Base-by-base conservation (phyloP, 306 rosid genomes). In the Begonia loranthoides region DNA sequence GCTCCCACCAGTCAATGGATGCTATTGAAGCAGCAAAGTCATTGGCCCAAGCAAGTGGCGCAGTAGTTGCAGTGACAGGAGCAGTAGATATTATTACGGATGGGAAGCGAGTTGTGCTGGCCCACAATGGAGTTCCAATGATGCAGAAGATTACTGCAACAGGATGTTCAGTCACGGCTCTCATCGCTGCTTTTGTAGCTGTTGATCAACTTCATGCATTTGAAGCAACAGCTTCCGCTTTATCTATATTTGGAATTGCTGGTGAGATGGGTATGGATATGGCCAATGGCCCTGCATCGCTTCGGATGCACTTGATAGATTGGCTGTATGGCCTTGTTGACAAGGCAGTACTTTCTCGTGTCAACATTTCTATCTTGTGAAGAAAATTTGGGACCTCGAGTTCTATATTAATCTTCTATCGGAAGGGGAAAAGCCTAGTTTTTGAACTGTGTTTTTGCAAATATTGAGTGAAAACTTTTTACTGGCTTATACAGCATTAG, bases 141-240 rank as follows among this genome's bases (percentile, higher is more conserved):
- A 56, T 90, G 97, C 93, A 81, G 47, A 90, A 63, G 61, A 76
- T 90, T 59, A 85, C 97, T 6, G 95, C 94, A 61, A 85, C 94
- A 3, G 86, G 95, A 21, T 85, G 97, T 68, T 80, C 97, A 4
- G 94, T 90, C 54, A 76, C 95, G 54, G 90, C 94, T 40, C 81
- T 90, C 7, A 61, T 90, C 58, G 86, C 94, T 47, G 97, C 95
- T 51, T 82, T 85, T 59, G 71, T 90, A 54, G 78, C 97, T 4
- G 83, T 85, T 59, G 97, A 85, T 70, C 76, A 70, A 50, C 16
- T 11, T 14, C 65, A 72, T 59, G 74, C 79, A 50, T 69, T 90
- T 45, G 97, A 85, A 9, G 94, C 86, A 1, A 47, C 86, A 4
- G 81, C 84, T 40, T 66, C 73, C 1, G 89, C 95, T 3, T 61